A percentile compares a stretch with the other conserved stretches of the same genome.
phyloP scores from a whole-genome alignment of 2,329 filamentous ascomycete genomes.

The Neobulgaria alba region DNA sequence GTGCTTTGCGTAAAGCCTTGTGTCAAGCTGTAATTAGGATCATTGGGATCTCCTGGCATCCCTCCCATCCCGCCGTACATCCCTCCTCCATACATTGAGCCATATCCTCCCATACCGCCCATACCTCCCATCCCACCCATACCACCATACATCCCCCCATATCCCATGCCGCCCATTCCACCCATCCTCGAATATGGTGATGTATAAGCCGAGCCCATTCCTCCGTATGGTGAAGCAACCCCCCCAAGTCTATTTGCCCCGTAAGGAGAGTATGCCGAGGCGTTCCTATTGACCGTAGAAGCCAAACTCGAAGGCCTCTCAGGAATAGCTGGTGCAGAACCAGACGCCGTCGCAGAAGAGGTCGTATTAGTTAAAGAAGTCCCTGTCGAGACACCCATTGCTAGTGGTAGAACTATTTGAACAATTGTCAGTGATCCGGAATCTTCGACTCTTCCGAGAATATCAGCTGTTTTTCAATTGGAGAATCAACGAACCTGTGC shows the following conservation, averaged over 20 bases:
- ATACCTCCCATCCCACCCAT: constrained; percentile 29
- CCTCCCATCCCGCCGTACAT: constrained; percentile 38
- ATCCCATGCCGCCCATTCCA: constrained; percentile 27
- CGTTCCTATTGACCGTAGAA: constrained; percentile 78
- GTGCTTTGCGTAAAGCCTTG: constrained; percentile 92
- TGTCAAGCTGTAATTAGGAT: constrained; percentile 90
- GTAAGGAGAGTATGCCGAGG: constrained; percentile 67
- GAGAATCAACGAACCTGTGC: constrained; percentile 23
- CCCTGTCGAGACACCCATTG: constrained; percentile 31
- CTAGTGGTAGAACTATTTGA: constrained; percentile 25
- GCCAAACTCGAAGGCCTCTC: constrained; percentile 71
- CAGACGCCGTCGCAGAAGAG: constrained; percentile 32
- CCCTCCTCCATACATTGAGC: constrained; percentile 28
- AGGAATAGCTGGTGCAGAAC: constrained; percentile 60
- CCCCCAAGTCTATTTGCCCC: constrained; percentile 47
- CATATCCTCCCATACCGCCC: constrained; percentile 36
- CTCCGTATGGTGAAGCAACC: constrained; percentile 28
- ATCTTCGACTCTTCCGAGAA: too few species aligned
- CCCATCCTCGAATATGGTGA: constrained; percentile 42
- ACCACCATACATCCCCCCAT: constrained; percentile 29
- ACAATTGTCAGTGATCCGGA: constrained; percentile 6
- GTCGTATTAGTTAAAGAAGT: constrained; percentile 36
- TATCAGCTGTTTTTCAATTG: not conserved
- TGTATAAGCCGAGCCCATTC: constrained; percentile 35
- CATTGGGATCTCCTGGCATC: constrained; percentile 62